phyloP scores from a whole-genome alignment of 352 stramenopile species.

The Phytophthora fragariaefolia region DNA sequence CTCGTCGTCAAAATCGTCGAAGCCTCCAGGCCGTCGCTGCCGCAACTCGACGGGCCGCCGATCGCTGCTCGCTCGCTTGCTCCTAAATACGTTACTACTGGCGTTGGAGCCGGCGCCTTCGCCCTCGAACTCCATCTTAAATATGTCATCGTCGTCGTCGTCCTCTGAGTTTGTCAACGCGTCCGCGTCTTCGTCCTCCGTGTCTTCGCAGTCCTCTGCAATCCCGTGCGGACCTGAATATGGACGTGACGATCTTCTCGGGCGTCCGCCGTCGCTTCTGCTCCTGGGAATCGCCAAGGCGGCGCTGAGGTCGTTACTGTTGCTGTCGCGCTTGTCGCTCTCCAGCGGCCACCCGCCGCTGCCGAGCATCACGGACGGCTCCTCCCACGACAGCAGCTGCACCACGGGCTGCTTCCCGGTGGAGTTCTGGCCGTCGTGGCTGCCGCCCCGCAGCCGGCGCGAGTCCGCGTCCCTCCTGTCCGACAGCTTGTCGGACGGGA shows the following conservation, averaged over 20 bases:
- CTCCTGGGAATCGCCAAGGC: slow-evolving; percentile 1
- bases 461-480: slow-evolving; percentile 31
- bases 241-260: slow-evolving; percentile 14
- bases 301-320: neutral
- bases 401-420: slow-evolving; percentile 34
- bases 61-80: slow-evolving; percentile 17
- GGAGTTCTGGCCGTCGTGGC: slow-evolving; percentile 26
- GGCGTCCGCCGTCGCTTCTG: slow-evolving; percentile 16
- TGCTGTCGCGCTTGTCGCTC: slow-evolving; percentile 31
- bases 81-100: slow-evolving; percentile 38
- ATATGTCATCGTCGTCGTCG: slow-evolving; percentile 68
- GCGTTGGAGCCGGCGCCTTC: slow-evolving; percentile 23
- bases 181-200: slow-evolving; percentile 51
- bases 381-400: slow-evolving; percentile 71
- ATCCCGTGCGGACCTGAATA: slow-evolving; percentile 34
- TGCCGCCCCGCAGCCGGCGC: slow-evolving; percentile 18
- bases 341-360: slow-evolving; percentile 34
- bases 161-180: slow-evolving; percentile 42
- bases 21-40: slow-evolving; percentile 18
- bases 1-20: slow-evolving; percentile 36
- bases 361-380: slow-evolving; percentile 57
- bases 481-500: slow-evolving; percentile 25
- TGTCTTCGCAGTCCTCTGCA: slow-evolving; percentile 45
- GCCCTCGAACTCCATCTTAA: slow-evolving; percentile 80
- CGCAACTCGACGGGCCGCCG: slow-evolving; percentile 16